A percentile compares a stretch with the other conserved stretches of the same genome.
Conservation (phyloP, 2,329 filamentous ascomycete species). For the Tolypocladium paradoxum region DNA sequence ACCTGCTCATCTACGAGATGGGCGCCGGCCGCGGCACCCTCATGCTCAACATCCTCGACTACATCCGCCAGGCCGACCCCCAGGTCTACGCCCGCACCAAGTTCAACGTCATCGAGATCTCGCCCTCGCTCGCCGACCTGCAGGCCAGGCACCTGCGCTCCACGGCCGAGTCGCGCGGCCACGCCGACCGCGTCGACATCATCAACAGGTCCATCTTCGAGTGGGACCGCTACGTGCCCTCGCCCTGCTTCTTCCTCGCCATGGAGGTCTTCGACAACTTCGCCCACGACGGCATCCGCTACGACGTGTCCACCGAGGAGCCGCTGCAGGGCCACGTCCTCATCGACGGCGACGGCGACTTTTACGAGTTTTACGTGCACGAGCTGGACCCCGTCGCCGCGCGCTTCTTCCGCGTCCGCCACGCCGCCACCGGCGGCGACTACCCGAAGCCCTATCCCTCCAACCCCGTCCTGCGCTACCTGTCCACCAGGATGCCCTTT, state of each 20-base stretch:
- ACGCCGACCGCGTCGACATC: slow-evolving; percentile 80
- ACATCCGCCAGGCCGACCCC: slow-evolving; percentile 79
- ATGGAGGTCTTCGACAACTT: slow-evolving; percentile 99
- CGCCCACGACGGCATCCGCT: slow-evolving; percentile 86
- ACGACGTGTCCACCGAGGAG: slow-evolving; percentile 69
- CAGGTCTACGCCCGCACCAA: slow-evolving; percentile 90
- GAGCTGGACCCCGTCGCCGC: slow-evolving; percentile 72
- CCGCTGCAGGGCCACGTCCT: slow-evolving; percentile 84
- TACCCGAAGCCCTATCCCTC: slow-evolving; percentile 51
- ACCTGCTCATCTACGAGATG: slow-evolving; percentile 98
- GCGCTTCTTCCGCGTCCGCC: slow-evolving; percentile 74
- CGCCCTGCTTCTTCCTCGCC: slow-evolving; percentile 93
- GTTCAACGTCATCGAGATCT: slow-evolving; percentile 95
- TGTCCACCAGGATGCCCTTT: slow-evolving; percentile 58
- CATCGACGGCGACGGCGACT: slow-evolving; percentile 75
- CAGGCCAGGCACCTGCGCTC: slow-evolving; percentile 62
- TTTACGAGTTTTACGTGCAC: slow-evolving; percentile 86
- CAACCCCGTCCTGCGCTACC: slow-evolving; percentile 44
- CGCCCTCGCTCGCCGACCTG: slow-evolving; percentile 63
- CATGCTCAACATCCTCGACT: slow-evolving; percentile 97
- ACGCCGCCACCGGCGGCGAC: slow-evolving; percentile 58
- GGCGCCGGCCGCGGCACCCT: slow-evolving; percentile 93
- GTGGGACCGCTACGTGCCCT: slow-evolving; percentile 79
- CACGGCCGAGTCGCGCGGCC: slow-evolving; percentile 59
- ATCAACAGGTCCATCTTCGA: slow-evolving; percentile 93